Base-by-base conservation (phyloP, 176 grass and related monocot genomes). In the Oryza coarctata region DNA sequence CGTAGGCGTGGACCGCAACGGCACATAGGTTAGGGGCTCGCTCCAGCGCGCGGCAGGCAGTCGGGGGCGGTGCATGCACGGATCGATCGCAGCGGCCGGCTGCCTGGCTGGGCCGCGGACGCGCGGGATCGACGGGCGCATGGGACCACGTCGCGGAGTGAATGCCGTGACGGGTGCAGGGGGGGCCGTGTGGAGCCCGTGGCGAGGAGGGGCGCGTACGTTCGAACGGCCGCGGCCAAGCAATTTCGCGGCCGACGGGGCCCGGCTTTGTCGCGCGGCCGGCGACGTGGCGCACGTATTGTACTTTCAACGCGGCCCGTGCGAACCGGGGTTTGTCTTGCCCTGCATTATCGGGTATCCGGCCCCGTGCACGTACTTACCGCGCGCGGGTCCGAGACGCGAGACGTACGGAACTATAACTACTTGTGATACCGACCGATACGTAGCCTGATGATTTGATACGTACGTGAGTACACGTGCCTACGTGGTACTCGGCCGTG, bases 131-230 rank as follows among this genome's bases (percentile, higher is more conserved):
- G 57, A 41, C 75, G 32, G 10, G 28, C 11, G 43, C 70, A 5
- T n/a, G 67, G 43, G 52, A 50, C 64, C 40, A 32, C 23, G 73
- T 64, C 31, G 23, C 33, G 62, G 75, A 81, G 50, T 52, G 38
- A 89, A 70, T 78, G 43, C 80, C 49, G 34, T 68, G 76, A 67
- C 41, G 58, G 86, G 72, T 25, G 32, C 22, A 1, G 5, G 27
- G 80, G 65, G 57, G 78, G 68, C 72, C 52, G 33, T 7, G 72
- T 87, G 85, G 85, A 63, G 85, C 65, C 79, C 65, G 52, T 52
- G 80, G 30, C 61, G 32, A 69, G 11, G 40, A 35, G 55, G 68
- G 41, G 6, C 55, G 23, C 23, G 39, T 22, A 60, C 36, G 34
- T 58, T 41, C 32, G 63, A 49, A 23, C 23, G 58, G 80, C 25